A percentile compares a stretch with the other conserved stretches of the same genome.
Evolutionary conservation across 202 grass and related monocot genomes (phyloP).

Genomic region (Zoysia matrella): DNA sequence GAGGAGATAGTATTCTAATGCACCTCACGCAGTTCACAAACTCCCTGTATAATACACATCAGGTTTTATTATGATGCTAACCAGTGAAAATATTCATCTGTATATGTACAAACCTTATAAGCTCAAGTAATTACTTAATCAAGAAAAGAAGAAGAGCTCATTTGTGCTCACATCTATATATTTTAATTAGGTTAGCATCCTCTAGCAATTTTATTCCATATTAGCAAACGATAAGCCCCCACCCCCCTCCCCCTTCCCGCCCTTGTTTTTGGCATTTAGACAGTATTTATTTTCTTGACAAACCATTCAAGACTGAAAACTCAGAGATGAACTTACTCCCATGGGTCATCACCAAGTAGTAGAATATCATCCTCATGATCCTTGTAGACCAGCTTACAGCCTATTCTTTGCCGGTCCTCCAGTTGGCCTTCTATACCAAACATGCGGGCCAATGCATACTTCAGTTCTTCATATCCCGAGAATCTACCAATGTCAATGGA

Average conservation of each 20-base stretch:
- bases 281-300: conserved; percentile 7
- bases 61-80: conserved; percentile 26
- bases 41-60: conserved; percentile 67
- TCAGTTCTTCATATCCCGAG: conserved; percentile 88
- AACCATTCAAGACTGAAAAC: neutral
- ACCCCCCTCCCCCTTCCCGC: too few species aligned
- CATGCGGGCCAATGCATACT: conserved; percentile 94
- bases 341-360: conserved; percentile 1
- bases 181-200: conserved; percentile 5
- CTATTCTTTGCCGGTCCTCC: conserved; percentile 66
- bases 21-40: conserved; percentile 92
- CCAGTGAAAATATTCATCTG: conserved; percentile 7
- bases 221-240: neutral
- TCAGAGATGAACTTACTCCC: conserved; percentile 84
- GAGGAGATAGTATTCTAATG: conserved; percentile 94
- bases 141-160: neutral
- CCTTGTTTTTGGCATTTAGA: neutral
- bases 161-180: neutral
- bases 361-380: too few species aligned
- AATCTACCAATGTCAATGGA: conserved; percentile 87
- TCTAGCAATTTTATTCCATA: neutral
- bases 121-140: neutral
- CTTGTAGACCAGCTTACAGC: too few species aligned
- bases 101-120: neutral
- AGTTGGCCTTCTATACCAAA: conserved; percentile 99